Evolutionary conservation across 179 eudicot genomes (phyloP).

Genomic region (Beta corolliflora): DNA sequence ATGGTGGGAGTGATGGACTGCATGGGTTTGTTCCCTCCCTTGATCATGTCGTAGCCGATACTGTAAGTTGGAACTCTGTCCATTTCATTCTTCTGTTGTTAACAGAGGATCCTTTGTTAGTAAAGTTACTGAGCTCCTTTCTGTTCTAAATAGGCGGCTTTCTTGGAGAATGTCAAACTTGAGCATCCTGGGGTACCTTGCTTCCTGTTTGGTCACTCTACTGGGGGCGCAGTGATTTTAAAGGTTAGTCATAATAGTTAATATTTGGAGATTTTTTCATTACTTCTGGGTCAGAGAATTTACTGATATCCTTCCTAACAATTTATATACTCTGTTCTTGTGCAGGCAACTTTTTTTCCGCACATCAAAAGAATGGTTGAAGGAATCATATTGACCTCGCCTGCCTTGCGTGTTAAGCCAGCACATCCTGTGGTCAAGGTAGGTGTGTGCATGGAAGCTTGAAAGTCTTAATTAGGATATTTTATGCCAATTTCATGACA

Average conservation of each 20-base stretch:
- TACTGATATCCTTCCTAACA: not conserved
- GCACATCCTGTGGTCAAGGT: conserved; percentile 94
- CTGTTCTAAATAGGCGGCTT: conserved; percentile 55
- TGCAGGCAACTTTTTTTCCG: conserved; percentile 79
- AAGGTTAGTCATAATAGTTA: conserved; percentile 48
- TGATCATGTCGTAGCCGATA: conserved; percentile 95
- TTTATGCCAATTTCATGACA: not conserved
- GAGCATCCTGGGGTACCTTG: conserved; percentile 87
- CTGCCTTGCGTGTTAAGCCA: conserved; percentile 94
- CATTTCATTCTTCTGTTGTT: not conserved
- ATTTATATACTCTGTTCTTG: not conserved
- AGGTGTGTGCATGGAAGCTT: conserved; percentile 30
- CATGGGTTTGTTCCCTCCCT: conserved; percentile 98
- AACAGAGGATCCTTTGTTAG: not conserved
- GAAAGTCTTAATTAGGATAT: not conserved
- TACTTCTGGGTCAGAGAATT: not conserved
- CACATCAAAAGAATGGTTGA: conserved; percentile 74
- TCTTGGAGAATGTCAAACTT: conserved; percentile 68
- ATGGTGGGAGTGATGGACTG: conserved; percentile 98
- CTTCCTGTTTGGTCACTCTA: conserved; percentile 95
- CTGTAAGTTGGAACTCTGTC: conserved; percentile 55
- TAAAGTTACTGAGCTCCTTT: not conserved
- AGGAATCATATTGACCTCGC: conserved; percentile 91
- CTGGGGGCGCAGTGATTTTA: conserved; percentile 92
- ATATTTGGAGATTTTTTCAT: not conserved